phyloP scores from a whole-genome alignment of 2,329 filamentous ascomycete genomes.

The Anthostomella pinea region DNA sequence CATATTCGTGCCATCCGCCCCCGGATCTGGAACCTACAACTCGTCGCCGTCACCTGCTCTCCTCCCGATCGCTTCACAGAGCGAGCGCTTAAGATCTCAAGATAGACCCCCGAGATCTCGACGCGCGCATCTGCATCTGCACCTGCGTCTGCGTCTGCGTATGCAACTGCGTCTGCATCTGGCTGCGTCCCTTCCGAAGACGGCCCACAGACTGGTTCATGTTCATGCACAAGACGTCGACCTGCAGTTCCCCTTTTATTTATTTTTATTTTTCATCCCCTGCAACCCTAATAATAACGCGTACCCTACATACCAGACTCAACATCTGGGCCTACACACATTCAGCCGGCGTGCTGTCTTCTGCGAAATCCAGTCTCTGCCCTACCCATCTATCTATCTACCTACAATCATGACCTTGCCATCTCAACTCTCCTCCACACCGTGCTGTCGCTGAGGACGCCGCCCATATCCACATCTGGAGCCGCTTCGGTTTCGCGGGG shows the following conservation, averaged over 20 bases:
- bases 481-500: constrained; percentile 4
- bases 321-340: constrained; percentile 1
- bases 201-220: constrained; percentile 8
- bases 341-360: no score
- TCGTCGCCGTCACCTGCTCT: constrained; percentile 1
- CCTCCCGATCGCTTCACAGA: neutral
- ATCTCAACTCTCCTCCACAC: neutral
- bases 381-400: neutral
- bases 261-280: neutral
- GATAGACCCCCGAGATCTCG: constrained; percentile 2
- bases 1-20: constrained; percentile 1
- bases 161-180: constrained; percentile 8
- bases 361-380: neutral
- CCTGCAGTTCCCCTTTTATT: constrained; percentile 9
- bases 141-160: no score
- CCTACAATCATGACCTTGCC: neutral
- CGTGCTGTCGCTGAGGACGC: no score
- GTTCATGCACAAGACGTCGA: constrained; percentile 11
- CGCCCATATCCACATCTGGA: constrained; percentile 3
- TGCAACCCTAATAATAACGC: neutral
- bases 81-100: constrained; percentile 2
- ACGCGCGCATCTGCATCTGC: constrained; percentile 7
- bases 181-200: constrained; percentile 5
- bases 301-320: constrained; percentile 2
- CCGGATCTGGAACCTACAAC: neutral